A percentile compares a stretch with the other conserved stretches of the same genome.
phyloP scores from a whole-genome alignment of 2,329 filamentous ascomycete species.

The Fusarium xyrophilum region DNA sequence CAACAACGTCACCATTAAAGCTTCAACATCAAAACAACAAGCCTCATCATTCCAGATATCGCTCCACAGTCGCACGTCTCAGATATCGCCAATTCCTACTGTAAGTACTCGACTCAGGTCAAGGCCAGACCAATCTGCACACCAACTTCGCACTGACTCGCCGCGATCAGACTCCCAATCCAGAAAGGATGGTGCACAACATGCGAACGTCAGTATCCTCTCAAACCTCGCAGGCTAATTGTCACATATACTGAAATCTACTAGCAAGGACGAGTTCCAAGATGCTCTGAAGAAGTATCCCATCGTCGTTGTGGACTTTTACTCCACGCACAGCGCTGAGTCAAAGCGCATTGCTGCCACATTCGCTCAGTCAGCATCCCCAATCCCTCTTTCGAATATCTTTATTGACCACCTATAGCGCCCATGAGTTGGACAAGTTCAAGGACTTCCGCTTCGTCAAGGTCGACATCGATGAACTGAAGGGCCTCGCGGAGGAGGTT shows the following conservation, averaged over 20 bases:
- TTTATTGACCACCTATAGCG: neutral
- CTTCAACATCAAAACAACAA: neutral
- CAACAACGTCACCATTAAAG: slow-evolving; percentile 11
- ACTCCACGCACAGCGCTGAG: slow-evolving; percentile 12
- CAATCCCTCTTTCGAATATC: rapidly evolving
- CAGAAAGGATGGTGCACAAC: slow-evolving; percentile 32
- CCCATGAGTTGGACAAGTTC: slow-evolving; percentile 26
- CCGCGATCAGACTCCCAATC: neutral
- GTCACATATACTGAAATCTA: neutral
- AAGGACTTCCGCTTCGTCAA: slow-evolving; percentile 30
- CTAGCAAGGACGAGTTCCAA: slow-evolving; percentile 26
- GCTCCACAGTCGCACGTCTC: neutral
- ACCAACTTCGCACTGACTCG: slow-evolving; percentile 2
- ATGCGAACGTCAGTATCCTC: slow-evolving; percentile 7
- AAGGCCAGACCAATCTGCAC: neutral
- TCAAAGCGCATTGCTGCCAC: slow-evolving; percentile 22
- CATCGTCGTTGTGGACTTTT: slow-evolving; percentile 26
- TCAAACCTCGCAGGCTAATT: too few relatives aligned
- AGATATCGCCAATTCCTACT: rapidly evolving
- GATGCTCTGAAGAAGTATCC: slow-evolving; percentile 17
- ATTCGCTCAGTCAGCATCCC: slow-evolving; percentile 15
- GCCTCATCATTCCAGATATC: neutral
- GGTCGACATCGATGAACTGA: slow-evolving; percentile 26
- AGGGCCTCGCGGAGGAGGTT: slow-evolving; percentile 5
- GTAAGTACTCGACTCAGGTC: neutral